Percentiles rank a stretch among this genome's conserved stretches.
Evolutionary conservation across 2,329 filamentous ascomycete species (phyloP).

Genomic region (Dendrostoma leiphaemia): DNA sequence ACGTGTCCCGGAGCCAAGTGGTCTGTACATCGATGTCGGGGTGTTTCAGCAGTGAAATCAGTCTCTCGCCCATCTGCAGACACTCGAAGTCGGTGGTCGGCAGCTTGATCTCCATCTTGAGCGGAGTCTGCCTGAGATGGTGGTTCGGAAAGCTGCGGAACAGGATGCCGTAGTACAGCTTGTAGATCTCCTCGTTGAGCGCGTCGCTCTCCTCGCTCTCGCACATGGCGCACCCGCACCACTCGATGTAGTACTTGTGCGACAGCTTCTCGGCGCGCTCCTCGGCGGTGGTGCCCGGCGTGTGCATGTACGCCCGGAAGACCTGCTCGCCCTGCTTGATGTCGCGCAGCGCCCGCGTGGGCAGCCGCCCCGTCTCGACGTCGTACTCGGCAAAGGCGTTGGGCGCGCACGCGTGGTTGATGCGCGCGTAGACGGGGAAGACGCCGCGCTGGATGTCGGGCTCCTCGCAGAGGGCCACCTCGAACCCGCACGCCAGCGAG

Average conservation of each 20-base stretch:
- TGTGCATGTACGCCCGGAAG: slow-evolving; percentile 7
- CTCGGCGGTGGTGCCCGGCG: background rate
- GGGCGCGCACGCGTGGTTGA: slow-evolving; percentile 23
- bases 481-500: background rate
- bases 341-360: slow-evolving; percentile 19
- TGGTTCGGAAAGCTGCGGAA: background rate
- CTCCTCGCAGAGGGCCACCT: background rate
- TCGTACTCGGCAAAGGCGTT: slow-evolving; percentile 21
- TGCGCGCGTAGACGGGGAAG: slow-evolving; percentile 1
- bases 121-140: too few species aligned
- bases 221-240: slow-evolving; percentile 8
- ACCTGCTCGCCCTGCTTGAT: slow-evolving; percentile 21
- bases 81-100: background rate
- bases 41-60: background rate
- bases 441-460: background rate
- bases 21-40: background rate
- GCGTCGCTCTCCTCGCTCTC: background rate
- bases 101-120: background rate
- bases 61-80: background rate
- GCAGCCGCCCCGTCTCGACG: slow-evolving; percentile 13
- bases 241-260: background rate
- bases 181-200: background rate
- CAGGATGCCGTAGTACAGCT: background rate
- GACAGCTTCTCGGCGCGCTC: background rate
- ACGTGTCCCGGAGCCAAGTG: background rate